Evolutionary conservation across 139 green algal species (phyloP).

Genomic region (Tetraselmis striata): DNA sequence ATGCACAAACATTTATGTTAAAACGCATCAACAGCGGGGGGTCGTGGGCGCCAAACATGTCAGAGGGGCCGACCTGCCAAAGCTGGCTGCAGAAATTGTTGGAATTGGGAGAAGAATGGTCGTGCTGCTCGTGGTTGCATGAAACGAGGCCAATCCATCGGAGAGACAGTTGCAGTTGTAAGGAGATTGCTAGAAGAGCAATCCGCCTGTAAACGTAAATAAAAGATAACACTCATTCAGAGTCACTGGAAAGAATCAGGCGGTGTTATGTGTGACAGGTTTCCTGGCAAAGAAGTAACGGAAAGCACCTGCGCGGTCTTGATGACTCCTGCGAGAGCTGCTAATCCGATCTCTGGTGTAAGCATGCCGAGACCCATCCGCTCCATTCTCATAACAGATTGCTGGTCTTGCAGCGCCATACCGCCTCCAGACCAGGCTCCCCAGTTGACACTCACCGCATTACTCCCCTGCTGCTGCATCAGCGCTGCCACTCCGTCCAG

Average conservation of each 20-base stretch:
- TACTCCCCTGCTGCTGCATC: background rate
- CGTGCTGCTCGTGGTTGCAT: background rate
- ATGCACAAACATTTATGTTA: too few relatives aligned
- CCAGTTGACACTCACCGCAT: constrained; percentile 23
- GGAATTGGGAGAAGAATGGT: background rate
- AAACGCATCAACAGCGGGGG: too few relatives aligned
- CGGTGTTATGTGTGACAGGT: too few relatives aligned
- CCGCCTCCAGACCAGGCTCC: constrained; percentile 31
- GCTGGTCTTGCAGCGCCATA: constrained; percentile 12
- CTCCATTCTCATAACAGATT: background rate
- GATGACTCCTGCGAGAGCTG: background rate
- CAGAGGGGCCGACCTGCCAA: too few relatives aligned
- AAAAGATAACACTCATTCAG: too few relatives aligned
- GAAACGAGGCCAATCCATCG: background rate
- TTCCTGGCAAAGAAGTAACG: too few relatives aligned
- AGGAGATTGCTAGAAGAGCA: too few relatives aligned
- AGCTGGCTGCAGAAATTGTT: background rate
- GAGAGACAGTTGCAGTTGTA: background rate
- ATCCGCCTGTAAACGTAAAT: too few relatives aligned
- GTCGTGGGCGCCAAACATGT: too few relatives aligned
- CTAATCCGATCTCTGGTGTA: background rate
- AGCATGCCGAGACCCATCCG: background rate
- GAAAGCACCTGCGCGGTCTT: background rate
- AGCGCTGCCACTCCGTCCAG: constrained; percentile 41
- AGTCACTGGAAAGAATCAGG: too few relatives aligned